These are phyloP conservation scores for Moniliella sp. DNA, from an alignment of 1,284 basidiomycete genomes.

Conservation along the genomic window DNA sequence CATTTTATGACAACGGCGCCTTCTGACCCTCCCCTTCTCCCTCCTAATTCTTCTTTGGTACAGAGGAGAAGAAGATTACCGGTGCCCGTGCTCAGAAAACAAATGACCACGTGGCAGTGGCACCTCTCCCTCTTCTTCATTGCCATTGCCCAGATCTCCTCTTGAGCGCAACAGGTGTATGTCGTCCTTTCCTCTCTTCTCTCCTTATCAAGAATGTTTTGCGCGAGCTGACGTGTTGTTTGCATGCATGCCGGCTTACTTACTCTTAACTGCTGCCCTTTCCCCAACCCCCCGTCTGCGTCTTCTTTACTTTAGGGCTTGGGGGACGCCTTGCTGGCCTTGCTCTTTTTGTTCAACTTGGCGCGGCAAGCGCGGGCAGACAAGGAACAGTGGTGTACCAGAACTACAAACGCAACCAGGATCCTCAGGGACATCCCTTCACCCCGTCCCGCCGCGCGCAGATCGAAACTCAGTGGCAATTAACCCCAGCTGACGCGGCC, in stretches of 20 bases:
- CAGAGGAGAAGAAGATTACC: conserved; percentile 60
- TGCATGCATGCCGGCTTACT: conserved; percentile 41
- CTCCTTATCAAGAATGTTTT: background rate
- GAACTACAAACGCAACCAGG: conserved; percentile 47
- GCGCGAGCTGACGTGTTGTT: conserved; percentile 8
- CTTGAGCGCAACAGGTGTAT: conserved; percentile 40
- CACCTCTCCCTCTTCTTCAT: conserved; percentile 64
- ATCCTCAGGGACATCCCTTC: conserved; percentile 8
- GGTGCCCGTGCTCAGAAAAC: conserved; percentile 58
- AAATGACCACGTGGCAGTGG: conserved; percentile 51
- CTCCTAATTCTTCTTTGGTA: background rate
- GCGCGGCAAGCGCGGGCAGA: conserved; percentile 59
- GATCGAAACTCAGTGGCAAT: background rate
- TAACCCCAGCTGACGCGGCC: background rate
- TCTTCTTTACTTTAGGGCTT: conserved; percentile 37
- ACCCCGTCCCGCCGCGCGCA: conserved; percentile 4
- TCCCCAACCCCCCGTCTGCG: conserved; percentile 25
- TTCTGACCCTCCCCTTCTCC: background rate
- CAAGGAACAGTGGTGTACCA: conserved; percentile 67
- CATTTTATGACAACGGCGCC: background rate
- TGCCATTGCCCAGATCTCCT: conserved; percentile 56
- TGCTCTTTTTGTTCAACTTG: conserved; percentile 45
- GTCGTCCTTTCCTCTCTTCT: background rate
- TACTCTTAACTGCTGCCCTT: conserved; percentile 34
- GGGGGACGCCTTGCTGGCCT: conserved; percentile 49